Base-by-base conservation (phyloP, 2,329 filamentous ascomycete genomes). In the Cladosporium colombiae region DNA sequence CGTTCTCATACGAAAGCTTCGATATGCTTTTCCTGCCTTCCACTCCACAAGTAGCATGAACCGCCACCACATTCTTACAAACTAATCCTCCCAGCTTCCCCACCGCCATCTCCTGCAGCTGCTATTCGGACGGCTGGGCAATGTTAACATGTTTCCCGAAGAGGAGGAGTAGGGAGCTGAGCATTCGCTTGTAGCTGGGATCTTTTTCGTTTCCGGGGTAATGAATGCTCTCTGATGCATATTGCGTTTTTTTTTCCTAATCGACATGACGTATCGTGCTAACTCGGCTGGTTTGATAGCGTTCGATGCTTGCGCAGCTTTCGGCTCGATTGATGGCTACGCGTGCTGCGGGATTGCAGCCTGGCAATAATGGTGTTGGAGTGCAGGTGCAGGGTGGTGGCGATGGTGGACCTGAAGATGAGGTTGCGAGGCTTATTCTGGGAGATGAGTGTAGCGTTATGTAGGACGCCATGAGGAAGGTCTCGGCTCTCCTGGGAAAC, bases 371-470 rank as follows among this genome's bases (percentile, higher is more conserved):
- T 23, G 60, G 18, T n/a, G 21, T 65, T 33, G 62, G 62, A 16
- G 31, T 50, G 7, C 50, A 52, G 23, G 21, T 58, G 25, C 62
- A 16, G 35, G 60, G 16, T 29, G 65, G 29, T 62, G 67, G 18
- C 66, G 66, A 11, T 62, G 67, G 18, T 67, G 66, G 13, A 50
- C 52, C 29, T 23, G 65, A 64, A 18, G 64, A 66, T 21, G 56
- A 52, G 14, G 31, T 62, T 27, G 58, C 40, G 31, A 66, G 70
- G 65, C 56, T 73, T 33, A 64, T 69, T 29, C 35, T 73, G 40
- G 69, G 68, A 21, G 71, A 74, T 25, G 72, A 74, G 37, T 74
- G 72, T 46, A 62, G 69, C n/a, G 67, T 74, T n/a, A 69, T 71
- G 57, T 73, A 67, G 53, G 25, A 2, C 14, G 5, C 14, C 18